Evolutionary conservation across 1,284 basidiomycete species (phyloP), one percentile per base, ranked within the genome.

Genomic region (Austroboletus novae-zelandiae): DNA sequence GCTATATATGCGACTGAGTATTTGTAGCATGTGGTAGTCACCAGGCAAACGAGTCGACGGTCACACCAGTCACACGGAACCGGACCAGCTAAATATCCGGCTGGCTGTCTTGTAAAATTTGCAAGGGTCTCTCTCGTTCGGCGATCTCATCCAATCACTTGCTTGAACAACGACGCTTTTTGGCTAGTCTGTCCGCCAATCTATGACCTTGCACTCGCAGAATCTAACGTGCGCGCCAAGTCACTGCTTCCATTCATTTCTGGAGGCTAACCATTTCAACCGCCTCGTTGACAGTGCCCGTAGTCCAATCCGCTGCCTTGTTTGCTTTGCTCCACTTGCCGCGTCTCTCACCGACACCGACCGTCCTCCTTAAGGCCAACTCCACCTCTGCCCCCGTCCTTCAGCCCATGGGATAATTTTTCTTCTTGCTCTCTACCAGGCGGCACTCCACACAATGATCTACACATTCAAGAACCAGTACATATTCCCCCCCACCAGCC

Each of bases 401-500:
- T 54, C 53, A 61, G 68, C 74, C 68, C 66, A 87, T 89, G 86
- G 83, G 84, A 86, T 87, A 85, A 39, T 80, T 65, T 76, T 56
- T 55, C 55, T 27, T 64, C 61, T 68, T 70, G 66, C 49, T 37
- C 51, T 53, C 58, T 40, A 40, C 39, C n/a, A 31, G 49, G n/a
- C 29, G 25, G 15, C 30, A 48, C 49, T 50, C 35, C 11, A 37
- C 23, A 48, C 32, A 41, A 84, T 65, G 65, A 74, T 86, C 75
- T 76, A 86, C 71, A 73, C 82, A 43, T 77, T 85, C 65, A 86
- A 82, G 72, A 74, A 79, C 55, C 83, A 80, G 25, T 79, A 81
- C 34, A 79, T 86, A 68, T 80, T 88, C 66, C 78, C 80, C 47
- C 79, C 84, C 9, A 66, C 74, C 39, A 83, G 81, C 66, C 76